Conservation (phyloP, 164 flowering plant species). For the Echeveria elegans region DNA sequence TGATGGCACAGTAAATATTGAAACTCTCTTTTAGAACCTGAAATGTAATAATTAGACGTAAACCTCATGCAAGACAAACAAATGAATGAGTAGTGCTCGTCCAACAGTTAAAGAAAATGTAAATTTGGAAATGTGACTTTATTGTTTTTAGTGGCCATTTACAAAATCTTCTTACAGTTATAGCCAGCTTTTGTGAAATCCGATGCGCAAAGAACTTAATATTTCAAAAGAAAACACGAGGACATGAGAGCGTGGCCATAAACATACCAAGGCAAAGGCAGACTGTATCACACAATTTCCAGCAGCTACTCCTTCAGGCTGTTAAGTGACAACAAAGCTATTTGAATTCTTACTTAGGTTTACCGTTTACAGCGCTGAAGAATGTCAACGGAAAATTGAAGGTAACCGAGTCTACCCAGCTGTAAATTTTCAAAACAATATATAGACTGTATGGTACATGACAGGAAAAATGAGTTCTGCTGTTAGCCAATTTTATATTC, state of each 20-base stretch:
- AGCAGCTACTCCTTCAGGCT: conserved; percentile 98
- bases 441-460: not conserved
- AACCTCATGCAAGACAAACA: not conserved
- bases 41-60: conserved; percentile 8
- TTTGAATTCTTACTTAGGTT: conserved; percentile 6
- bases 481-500: not conserved
- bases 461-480: not conserved
- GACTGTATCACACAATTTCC: conserved; percentile 77
- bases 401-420: too few species aligned
- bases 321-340: conserved; percentile 19
- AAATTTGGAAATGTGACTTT: too few species aligned
- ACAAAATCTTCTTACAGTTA: too few species aligned
- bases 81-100: too few species aligned
- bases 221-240: not conserved
- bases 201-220: not conserved
- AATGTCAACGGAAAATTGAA: not conserved
- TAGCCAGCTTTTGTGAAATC: not conserved
- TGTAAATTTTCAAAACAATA: too few species aligned
- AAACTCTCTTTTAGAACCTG: conserved; percentile 48
- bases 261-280: conserved; percentile 86
- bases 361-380: not conserved
- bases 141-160: too few species aligned
- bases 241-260: not conserved
- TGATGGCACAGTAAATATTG: conserved; percentile 70
- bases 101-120: too few species aligned